Conservation (phyloP, 306 rosid species). For the Fagus sylvatica region DNA sequence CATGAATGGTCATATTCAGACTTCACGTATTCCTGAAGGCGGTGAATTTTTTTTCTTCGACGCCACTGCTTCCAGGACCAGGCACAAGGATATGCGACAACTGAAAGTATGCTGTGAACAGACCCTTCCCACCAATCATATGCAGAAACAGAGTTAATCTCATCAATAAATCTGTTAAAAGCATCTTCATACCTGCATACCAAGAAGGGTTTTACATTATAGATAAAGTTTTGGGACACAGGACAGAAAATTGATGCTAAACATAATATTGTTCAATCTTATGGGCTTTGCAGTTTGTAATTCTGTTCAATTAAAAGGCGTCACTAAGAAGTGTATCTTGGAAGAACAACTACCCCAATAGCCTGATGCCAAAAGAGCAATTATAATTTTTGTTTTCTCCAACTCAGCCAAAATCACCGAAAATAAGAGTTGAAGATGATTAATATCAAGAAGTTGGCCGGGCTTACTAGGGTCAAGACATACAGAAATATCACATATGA, state of each 20-base stretch:
- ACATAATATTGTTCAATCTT: neutral
- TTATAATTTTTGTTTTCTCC: neutral
- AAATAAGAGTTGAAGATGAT: neutral
- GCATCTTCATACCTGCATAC: slow-evolving; percentile 89
- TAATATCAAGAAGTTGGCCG: neutral
- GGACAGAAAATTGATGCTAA: slow-evolving; percentile 13
- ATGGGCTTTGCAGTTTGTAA: neutral
- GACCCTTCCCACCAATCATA: slow-evolving; percentile 99
- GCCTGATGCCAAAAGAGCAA: neutral
- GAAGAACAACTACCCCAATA: neutral
- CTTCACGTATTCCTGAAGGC: slow-evolving; percentile 92
- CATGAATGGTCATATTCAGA: slow-evolving; percentile 97
- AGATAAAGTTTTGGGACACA: slow-evolving; percentile 5
- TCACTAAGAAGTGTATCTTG: neutral
- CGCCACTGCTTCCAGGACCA: slow-evolving; percentile 99
- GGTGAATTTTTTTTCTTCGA: slow-evolving; percentile 75
- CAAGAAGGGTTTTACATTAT: slow-evolving; percentile 27
- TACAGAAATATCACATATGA: slow-evolving; percentile 16
- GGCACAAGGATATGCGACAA: slow-evolving; percentile 96
- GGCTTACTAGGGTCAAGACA: slow-evolving; percentile 7
- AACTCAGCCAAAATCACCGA: neutral
- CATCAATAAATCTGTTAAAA: slow-evolving; percentile 95
- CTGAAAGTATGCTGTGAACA: slow-evolving; percentile 89
- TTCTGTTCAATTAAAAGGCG: neutral
- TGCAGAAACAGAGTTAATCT: slow-evolving; percentile 89